phyloP scores from a whole-genome alignment of 2,329 filamentous ascomycete species.

The Lecanicillium sp. region DNA sequence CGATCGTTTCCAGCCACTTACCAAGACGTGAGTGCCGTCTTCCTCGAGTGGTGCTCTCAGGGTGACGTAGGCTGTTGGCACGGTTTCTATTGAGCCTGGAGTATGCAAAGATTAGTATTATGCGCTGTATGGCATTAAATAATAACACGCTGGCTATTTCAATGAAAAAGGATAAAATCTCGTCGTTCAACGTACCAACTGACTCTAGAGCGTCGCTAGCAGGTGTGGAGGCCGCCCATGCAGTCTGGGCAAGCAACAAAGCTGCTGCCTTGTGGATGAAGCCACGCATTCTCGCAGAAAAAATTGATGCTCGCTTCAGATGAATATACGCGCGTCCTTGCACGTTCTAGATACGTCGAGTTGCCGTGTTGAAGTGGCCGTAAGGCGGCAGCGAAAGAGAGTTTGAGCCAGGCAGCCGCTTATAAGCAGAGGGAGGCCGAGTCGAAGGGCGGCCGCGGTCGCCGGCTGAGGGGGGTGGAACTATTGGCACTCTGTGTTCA shows the following conservation, averaged over 20 bases:
- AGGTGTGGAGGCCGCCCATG: conserved; percentile 1
- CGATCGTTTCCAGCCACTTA: conserved; percentile 10
- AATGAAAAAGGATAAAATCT: conserved; percentile 3
- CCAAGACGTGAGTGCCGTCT: conserved; percentile 14
- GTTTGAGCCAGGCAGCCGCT: no score
- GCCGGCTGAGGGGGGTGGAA: no score
- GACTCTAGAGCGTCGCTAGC: conserved; percentile 2
- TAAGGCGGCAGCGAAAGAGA: no score
- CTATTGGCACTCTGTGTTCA: no score
- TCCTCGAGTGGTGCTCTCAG: conserved; percentile 15
- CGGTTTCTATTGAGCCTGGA: conserved; percentile 10
- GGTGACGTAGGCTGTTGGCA: conserved; percentile 16
- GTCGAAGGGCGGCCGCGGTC: no score
- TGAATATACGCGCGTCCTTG: no score
- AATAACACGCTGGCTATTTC: no score
- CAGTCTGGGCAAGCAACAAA: conserved; percentile 14
- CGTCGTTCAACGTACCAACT: conserved; percentile 14
- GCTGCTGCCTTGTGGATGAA: conserved; percentile 20
- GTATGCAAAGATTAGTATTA: not conserved
- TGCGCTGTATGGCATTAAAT: no score
- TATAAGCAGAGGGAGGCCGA: no score
- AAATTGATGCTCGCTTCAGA: no score
- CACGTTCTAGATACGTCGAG: no score
- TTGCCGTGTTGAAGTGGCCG: no score
- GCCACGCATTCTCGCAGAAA: conserved; percentile 16